phyloP scores from a whole-genome alignment of 768 basidiomycete genomes.

The Calocybe indica region DNA sequence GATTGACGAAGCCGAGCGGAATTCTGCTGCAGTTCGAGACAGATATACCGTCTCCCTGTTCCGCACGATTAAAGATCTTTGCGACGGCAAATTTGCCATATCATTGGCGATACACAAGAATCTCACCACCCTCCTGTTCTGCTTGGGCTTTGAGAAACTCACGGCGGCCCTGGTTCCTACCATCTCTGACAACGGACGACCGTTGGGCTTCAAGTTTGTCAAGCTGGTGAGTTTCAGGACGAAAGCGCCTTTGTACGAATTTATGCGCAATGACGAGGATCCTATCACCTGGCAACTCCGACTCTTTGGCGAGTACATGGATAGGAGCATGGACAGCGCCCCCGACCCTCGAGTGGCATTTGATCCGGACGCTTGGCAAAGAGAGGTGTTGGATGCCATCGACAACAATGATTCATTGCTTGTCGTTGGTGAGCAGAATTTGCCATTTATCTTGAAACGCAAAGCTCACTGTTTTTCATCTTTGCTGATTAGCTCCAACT shows the following conservation, averaged over 20 bases:
- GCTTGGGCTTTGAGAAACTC: conserved; percentile 37
- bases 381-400: conserved; percentile 56
- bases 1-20: conserved; percentile 39
- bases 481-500: conserved; percentile 44
- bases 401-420: conserved; percentile 56
- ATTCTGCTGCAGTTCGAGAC: conserved; percentile 35
- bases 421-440: conserved; percentile 47
- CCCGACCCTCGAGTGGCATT: conserved; percentile 55
- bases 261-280: conserved; percentile 52
- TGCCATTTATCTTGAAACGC: not conserved
- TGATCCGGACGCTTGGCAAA: conserved; percentile 68
- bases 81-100: conserved; percentile 24
- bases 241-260: conserved; percentile 32
- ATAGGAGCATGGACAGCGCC: conserved; percentile 61
- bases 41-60: conserved; percentile 39
- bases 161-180: conserved; percentile 6
- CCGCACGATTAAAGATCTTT: conserved; percentile 40
- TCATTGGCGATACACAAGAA: conserved; percentile 27
- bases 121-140: conserved; percentile 32
- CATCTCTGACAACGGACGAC: conserved; percentile 13
- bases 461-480: not conserved
- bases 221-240: conserved; percentile 47
- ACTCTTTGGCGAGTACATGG: conserved; percentile 69
- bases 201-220: conserved; percentile 45
- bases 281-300: conserved; percentile 63